Conservation (phyloP, 352 stramenopile genomes). For the Phytopythium helicoides region DNA sequence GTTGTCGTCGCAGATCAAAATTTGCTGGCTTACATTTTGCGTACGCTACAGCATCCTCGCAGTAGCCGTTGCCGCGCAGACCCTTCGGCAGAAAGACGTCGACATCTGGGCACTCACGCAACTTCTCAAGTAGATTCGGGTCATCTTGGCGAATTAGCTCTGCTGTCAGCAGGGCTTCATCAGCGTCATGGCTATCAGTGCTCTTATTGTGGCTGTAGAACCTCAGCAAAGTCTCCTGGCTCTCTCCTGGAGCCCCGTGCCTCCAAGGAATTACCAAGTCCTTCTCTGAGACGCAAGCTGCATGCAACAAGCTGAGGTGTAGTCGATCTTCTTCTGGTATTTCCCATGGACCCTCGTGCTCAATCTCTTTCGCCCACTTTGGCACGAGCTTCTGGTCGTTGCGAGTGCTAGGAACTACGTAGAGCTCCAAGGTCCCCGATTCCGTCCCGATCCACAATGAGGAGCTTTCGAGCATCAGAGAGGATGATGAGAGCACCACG, state of each 20-base stretch:
- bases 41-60: constrained; percentile 64
- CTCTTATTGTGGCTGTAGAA: constrained; percentile 5
- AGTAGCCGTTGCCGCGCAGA: constrained; percentile 62
- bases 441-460: not conserved
- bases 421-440: not conserved
- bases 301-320: constrained; percentile 34
- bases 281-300: constrained; percentile 26
- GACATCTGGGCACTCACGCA: constrained; percentile 52
- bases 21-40: constrained; percentile 41
- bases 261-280: constrained; percentile 30
- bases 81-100: constrained; percentile 56
- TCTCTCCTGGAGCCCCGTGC: constrained; percentile 11
- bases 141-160: constrained; percentile 30
- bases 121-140: constrained; percentile 34
- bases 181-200: constrained; percentile 6
- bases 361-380: not conserved
- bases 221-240: not conserved
- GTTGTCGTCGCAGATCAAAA: not conserved
- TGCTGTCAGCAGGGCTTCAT: constrained; percentile 2
- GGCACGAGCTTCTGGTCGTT: not conserved
- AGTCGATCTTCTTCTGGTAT: constrained; percentile 25
- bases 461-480: constrained; percentile 1
- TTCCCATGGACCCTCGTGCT: constrained; percentile 2
- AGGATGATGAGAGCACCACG: constrained; percentile 1
- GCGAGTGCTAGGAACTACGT: not conserved